Evolutionary conservation across 495 filamentous ascomycete genomes (phyloP), one percentile per base, ranked within the genome.

Genomic region (Pyrenula aspistea): DNA sequence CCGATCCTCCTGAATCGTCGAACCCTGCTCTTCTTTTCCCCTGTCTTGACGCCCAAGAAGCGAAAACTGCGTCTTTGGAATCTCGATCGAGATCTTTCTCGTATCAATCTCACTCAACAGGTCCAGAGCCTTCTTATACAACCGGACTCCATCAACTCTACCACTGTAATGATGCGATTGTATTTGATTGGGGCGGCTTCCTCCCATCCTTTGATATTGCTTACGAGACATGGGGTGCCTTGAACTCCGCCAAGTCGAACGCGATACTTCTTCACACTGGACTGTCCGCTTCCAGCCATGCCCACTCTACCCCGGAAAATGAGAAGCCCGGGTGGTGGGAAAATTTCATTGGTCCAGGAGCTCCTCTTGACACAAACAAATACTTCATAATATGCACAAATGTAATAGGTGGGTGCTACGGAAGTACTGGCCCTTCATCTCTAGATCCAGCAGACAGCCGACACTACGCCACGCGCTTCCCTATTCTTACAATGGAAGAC

Each of bases 241-340:
- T 96, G 65, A 96, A 96, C 65, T 67, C 75, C 2, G 83, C 88
- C 67, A 86, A 80, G 65, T 90, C 85, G 61, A 99, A 99, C 68
- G 89, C 83, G 8, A 91, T 99, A 59, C 79, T 99, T 2, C 73
- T 99, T 0, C 89, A 96, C 66, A 99, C 93, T 0, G 93, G 93
- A 12, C 80, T 99, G 2, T 96, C 91, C 2, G 93, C 93, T 12
- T 96, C 91, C 10, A 96, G 91, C 55, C 93, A 99, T 70, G 93
- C 93, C 1, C 90, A 92, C 60, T 96, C 90, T 49, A 97, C 92
- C 22, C 73, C 76, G 36, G 75, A 71, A 12, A 99, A 97, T 67
- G 81, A 87, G 0, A 87, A 95, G 67, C 84, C 88, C 0, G 93
- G 93, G 0, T 99, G 93, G 93, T 99, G 93, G 93, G 94, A 99